Percentiles rank a stretch among this genome's conserved stretches.
Conservation (phyloP, 2,329 filamentous ascomycete species). For the Verticillium isaacii region DNA sequence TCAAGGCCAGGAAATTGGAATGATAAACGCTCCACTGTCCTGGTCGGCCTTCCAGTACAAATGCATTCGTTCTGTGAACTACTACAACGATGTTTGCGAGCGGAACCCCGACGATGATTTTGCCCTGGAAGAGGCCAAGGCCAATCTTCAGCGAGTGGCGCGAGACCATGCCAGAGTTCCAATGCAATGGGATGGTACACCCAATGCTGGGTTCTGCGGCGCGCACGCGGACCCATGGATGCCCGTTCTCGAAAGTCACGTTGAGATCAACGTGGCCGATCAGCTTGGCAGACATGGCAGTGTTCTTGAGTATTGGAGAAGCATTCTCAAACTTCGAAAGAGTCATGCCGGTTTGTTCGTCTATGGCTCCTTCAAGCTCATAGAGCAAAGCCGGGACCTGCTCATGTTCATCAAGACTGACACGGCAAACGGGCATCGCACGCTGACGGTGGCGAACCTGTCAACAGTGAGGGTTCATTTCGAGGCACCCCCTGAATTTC, state of each 20-base stretch:
- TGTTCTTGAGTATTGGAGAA: not conserved
- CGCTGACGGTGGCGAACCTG: not conserved
- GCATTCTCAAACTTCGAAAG: not conserved
- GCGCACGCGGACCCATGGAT: conserved; percentile 24
- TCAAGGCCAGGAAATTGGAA: conserved; percentile 64
- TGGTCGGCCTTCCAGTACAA: conserved; percentile 28
- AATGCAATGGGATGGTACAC: conserved; percentile 54
- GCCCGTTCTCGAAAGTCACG: conserved; percentile 57
- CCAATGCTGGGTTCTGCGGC: conserved; percentile 28
- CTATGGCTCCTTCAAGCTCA: not conserved
- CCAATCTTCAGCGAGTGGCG: conserved; percentile 26
- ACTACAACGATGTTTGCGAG: conserved; percentile 43
- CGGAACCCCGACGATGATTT: conserved; percentile 27
- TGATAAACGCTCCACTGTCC: conserved; percentile 52
- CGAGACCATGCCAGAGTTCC: conserved; percentile 64
- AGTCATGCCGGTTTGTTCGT: not conserved
- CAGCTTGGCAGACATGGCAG: conserved; percentile 39
- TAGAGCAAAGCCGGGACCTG: not conserved
- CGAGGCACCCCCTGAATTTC: not conserved
- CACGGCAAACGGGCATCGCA: not conserved
- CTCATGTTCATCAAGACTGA: not conserved
- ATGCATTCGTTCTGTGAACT: conserved; percentile 49
- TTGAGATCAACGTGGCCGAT: conserved; percentile 53
- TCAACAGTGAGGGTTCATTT: not conserved
- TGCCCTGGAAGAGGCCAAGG: conserved; percentile 29